phyloP scores from a whole-genome alignment of 2,329 filamentous ascomycete species.

The Talaromyces pinophilus region DNA sequence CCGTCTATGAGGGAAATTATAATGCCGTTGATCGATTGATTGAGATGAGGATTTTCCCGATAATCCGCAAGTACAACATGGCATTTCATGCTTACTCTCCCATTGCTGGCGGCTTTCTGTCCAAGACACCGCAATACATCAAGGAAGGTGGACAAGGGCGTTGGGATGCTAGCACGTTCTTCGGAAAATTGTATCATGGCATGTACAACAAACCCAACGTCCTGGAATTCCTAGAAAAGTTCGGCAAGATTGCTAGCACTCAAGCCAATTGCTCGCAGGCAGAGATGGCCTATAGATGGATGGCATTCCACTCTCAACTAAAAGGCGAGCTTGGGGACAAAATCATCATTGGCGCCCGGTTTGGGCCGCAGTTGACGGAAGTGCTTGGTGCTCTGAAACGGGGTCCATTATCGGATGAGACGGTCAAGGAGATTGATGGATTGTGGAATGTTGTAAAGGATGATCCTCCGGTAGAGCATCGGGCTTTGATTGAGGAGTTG shows the following conservation, averaged over 20 bases:
- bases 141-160: neutral
- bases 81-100: neutral
- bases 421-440: neutral
- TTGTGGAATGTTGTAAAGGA: neutral
- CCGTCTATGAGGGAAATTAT: neutral
- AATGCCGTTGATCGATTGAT: neutral
- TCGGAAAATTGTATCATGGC: neutral
- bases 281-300: neutral
- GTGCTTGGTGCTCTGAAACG: neutral
- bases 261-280: neutral
- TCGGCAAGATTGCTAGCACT: neutral
- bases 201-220: neutral
- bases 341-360: neutral
- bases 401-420: neutral
- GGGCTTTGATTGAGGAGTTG: too few relatives aligned
- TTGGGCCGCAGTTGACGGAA: neutral
- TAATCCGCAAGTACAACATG: neutral
- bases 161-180: neutral
- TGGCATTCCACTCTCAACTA: neutral
- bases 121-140: neutral
- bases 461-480: neutral
- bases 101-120: neutral
- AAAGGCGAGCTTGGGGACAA: neutral
- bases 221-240: neutral
- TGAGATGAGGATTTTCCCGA: neutral